Percentiles rank a stretch among this genome's conserved stretches.
These are phyloP conservation scores for Chlamydomonas incerta DNA, from an alignment of 139 green algal genomes.

Conservation along the genomic window DNA sequence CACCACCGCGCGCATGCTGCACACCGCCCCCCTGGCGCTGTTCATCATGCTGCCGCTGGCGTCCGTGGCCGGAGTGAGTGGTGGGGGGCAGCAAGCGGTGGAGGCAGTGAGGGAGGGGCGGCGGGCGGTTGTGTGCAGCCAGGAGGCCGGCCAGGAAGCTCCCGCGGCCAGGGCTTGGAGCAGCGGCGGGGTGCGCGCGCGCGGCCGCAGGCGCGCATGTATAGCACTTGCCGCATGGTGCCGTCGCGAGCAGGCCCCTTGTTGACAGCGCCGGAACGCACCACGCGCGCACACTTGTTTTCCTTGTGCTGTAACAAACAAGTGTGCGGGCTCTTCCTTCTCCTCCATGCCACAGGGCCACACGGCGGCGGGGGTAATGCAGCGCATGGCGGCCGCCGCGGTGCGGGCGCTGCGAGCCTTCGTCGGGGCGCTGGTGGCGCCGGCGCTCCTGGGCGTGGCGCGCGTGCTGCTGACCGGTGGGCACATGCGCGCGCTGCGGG, in stretches of 20 bases:
- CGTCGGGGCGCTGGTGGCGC: background rate
- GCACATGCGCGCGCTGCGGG: background rate
- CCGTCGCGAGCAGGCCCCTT: too few species aligned
- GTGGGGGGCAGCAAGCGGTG: background rate
- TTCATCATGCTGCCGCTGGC: constrained; percentile 40
- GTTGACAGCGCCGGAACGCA: too few species aligned
- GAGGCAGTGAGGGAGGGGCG: too few species aligned
- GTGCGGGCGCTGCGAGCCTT: background rate
- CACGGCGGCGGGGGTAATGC: background rate
- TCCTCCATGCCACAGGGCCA: constrained; percentile 9
- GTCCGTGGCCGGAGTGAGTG: constrained; percentile 6
- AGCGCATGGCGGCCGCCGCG: background rate
- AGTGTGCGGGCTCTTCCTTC: too few species aligned
- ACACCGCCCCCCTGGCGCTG: constrained; percentile 24
- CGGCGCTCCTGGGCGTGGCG: background rate
- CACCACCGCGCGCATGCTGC: constrained; percentile 8
- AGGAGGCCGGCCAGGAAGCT: too few species aligned
- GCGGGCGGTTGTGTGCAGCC: too few species aligned
- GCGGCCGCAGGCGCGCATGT: too few species aligned
- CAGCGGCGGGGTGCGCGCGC: too few species aligned
- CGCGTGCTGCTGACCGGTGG: background rate
- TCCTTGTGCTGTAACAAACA: too few species aligned
- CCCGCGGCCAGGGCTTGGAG: too few species aligned
- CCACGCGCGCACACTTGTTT: too few species aligned
- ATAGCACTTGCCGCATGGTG: too few species aligned